Evolutionary conservation across 2,329 filamentous ascomycete genomes (phyloP).

Genomic region (Curvularia spicifera): DNA sequence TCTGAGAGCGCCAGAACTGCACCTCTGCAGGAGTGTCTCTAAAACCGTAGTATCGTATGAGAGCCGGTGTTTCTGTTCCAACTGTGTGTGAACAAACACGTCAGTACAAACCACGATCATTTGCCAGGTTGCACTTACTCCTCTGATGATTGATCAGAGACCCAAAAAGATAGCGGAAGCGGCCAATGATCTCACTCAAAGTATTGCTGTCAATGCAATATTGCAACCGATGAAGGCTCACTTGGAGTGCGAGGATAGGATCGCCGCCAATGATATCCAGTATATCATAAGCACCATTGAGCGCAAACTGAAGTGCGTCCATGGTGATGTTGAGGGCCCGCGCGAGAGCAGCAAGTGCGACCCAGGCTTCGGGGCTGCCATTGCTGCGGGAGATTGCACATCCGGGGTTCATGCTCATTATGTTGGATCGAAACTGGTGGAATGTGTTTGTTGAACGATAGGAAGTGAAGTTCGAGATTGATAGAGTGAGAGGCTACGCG

Average conservation of each 20-base stretch:
- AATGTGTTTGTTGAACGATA: neutral
- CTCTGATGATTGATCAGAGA: neutral
- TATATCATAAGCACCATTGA: slow-evolving; percentile 4
- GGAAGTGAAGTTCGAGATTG: too few species aligned
- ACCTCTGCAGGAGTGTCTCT: neutral
- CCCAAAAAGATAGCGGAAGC: neutral
- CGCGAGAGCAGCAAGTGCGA: slow-evolving; percentile 4
- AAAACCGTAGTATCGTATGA: neutral
- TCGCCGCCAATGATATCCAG: neutral
- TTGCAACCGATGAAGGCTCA: neutral
- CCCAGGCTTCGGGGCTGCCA: slow-evolving; percentile 4
- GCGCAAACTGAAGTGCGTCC: neutral
- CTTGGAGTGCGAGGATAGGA: neutral
- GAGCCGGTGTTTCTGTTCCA: neutral
- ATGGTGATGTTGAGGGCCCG: slow-evolving; percentile 4
- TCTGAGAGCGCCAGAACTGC: neutral
- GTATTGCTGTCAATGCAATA: slow-evolving; percentile 1
- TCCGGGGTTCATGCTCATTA: neutral
- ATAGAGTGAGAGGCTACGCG: neutral
- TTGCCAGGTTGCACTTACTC: neutral
- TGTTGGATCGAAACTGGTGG: neutral
- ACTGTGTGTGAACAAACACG: too few species aligned
- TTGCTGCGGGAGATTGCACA: too few species aligned
- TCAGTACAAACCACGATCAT: neutral
- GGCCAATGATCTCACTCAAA: neutral